A percentile compares a stretch with the other conserved stretches of the same genome.
These are phyloP conservation scores for Brassica carinata DNA, from an alignment of 345 rosid genomes.

Conservation along the genomic window DNA sequence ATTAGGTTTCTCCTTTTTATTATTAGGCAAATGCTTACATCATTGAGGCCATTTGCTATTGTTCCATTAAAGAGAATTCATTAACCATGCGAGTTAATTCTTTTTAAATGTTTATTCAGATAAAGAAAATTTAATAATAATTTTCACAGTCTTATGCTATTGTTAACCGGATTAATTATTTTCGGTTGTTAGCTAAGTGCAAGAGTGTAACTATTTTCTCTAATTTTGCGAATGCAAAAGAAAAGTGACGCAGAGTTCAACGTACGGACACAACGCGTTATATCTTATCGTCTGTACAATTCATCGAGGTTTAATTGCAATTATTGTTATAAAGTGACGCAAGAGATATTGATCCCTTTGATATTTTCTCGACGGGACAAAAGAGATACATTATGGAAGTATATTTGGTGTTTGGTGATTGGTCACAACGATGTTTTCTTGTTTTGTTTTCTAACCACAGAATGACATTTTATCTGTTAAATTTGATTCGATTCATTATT, in stretches of 20 bases:
- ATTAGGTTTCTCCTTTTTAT: too few species aligned
- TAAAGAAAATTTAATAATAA: background rate
- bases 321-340: too few species aligned
- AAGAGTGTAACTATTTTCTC: background rate
- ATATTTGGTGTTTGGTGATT: background rate
- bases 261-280: conserved; percentile 35
- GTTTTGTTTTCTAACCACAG: background rate
- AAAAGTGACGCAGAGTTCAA: conserved; percentile 19
- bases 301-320: conserved; percentile 11
- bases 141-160: background rate
- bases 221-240: background rate
- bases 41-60: too few species aligned
- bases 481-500: too few species aligned
- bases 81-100: too few species aligned
- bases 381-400: too few species aligned
- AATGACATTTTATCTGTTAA: too few species aligned
- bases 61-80: too few species aligned
- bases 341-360: too few species aligned
- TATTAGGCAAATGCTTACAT: too few species aligned
- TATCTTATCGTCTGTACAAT: conserved; percentile 30
- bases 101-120: background rate
- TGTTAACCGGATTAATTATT: background rate
- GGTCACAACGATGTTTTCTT: background rate
- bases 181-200: background rate
- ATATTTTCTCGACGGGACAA: too few species aligned